Evolutionary conservation across 2,329 filamentous ascomycete species (phyloP), one percentile per base, ranked within the genome.

Genomic region (Aureobasidium melanogenum): DNA sequence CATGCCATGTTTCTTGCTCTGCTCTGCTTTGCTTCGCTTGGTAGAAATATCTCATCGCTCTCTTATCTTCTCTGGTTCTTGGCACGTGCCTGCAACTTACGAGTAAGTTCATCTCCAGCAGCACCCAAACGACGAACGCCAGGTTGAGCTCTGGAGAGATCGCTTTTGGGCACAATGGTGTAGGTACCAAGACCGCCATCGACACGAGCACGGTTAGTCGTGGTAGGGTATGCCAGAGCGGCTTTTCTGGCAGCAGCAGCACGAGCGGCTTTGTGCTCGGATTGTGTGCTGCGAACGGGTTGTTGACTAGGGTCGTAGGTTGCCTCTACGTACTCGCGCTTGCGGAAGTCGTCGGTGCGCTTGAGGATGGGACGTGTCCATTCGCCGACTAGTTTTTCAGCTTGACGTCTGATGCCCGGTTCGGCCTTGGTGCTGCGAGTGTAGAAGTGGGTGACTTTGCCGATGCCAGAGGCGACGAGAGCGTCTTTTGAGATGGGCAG

Each of bases 371-470:
- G 92, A 43, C 94, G 83, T 66, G 91, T 96, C 94, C 94, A 99
- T 72, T 97, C 93, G 61, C 89, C 90, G 61, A 97, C 81, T n/a
- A 97, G 80, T 52, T 89, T 85, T 77, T 97, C 92, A 0, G 94
- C 94, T 77, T 92, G 90, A 67, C 93, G 87, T 80, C 97, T 97
- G 79, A 99, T 97, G 64, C 82, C 83, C 5, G 87, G 80, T 75
- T 97, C 90, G 0, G 92, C 88, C 66, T 90, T 88, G 78, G 92
- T 95, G 79, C 89, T 96, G 76, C 92, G 92, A 55, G 92, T 97
- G 77, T 99, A 99, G 78, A 97, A 99, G 64, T 96, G 84, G 57
- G 97, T 88, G 51, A 99, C 91, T 74, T 97, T 97, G 71, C 94
- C 94, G 66, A 99, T 94, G 22, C 93, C 92, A 68, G 90, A 96